Percentiles rank a stretch among this genome's conserved stretches.
phyloP scores from a whole-genome alignment of 2,329 filamentous ascomycete species.

The Blastomyces percursus region DNA sequence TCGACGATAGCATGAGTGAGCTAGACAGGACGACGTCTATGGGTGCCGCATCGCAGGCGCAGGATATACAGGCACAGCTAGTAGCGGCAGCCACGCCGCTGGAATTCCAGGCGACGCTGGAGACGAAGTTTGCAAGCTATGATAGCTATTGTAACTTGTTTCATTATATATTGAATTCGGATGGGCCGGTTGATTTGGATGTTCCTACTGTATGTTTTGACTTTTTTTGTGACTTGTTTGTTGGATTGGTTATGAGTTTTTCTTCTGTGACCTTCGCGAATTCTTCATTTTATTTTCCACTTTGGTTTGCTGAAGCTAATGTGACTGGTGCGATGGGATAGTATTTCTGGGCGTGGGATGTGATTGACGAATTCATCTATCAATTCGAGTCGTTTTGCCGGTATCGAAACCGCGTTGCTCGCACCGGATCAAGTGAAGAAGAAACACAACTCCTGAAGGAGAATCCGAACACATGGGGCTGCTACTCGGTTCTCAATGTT shows the following conservation, averaged over 20 bases:
- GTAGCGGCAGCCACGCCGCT: slow-evolving; percentile 86
- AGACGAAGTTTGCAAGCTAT: slow-evolving; percentile 97
- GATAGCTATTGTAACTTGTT: slow-evolving; percentile 99
- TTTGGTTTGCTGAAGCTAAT: slow-evolving; percentile 4
- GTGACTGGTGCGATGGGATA: slow-evolving; percentile 30
- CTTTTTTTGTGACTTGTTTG: neutral
- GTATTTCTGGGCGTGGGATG: slow-evolving; percentile 99
- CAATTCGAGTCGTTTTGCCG: slow-evolving; percentile 99
- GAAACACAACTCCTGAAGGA: slow-evolving; percentile 84
- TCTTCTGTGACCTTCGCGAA: neutral
- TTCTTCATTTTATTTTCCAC: neutral
- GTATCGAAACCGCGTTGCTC: slow-evolving; percentile 84
- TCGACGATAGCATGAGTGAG: slow-evolving; percentile 75
- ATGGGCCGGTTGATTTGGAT: slow-evolving; percentile 95
- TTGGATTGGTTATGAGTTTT: neutral
- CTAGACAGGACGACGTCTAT: slow-evolving; percentile 62
- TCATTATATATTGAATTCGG: slow-evolving; percentile 98
- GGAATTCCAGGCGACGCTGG: slow-evolving; percentile 89
- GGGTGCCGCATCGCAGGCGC: slow-evolving; percentile 61
- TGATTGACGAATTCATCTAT: slow-evolving; percentile 99
- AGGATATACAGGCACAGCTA: slow-evolving; percentile 88
- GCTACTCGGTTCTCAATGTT: slow-evolving; percentile 98
- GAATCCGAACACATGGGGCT: slow-evolving; percentile 98
- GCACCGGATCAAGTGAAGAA: slow-evolving; percentile 72
- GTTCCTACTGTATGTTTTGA: slow-evolving; percentile 70